Evolutionary conservation across 164 flowering plant species (phyloP).

Genomic region (Berberis thunbergii): DNA sequence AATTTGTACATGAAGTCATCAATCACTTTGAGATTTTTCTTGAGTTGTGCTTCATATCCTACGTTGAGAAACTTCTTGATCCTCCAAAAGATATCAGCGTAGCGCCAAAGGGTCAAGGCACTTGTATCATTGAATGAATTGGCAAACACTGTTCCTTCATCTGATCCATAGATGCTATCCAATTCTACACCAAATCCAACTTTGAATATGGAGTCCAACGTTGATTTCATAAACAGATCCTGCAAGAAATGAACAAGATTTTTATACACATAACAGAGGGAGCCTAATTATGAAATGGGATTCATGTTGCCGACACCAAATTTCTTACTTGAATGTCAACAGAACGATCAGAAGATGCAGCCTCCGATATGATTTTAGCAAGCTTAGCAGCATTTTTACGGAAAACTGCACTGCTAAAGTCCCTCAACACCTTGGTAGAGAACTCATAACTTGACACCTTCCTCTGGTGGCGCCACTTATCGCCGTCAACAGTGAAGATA

Average conservation of each 20-base stretch:
- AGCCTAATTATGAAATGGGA: not conserved
- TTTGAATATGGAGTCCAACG: slow-evolving; percentile 11
- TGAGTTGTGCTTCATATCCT: slow-evolving; percentile 49
- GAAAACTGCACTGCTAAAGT: slow-evolving; percentile 46
- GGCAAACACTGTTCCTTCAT: slow-evolving; percentile 7
- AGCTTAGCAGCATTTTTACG: slow-evolving; percentile 33
- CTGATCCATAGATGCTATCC: slow-evolving; percentile 6
- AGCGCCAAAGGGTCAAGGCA: slow-evolving; percentile 33
- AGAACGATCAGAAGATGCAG: slow-evolving; percentile 22
- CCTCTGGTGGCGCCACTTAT: slow-evolving; percentile 54
- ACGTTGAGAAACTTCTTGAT: slow-evolving; percentile 47
- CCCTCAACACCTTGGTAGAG: slow-evolving; percentile 42
- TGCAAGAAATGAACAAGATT: not conserved
- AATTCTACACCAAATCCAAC: slow-evolving; percentile 13
- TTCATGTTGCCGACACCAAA: not conserved
- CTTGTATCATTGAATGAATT: slow-evolving; percentile 20
- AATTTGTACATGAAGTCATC: slow-evolving; percentile 49
- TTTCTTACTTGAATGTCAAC: slow-evolving; percentile 42
- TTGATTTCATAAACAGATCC: slow-evolving; percentile 13
- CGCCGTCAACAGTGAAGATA: slow-evolving; percentile 60
- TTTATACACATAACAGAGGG: not conserved
- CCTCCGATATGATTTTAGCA: slow-evolving; percentile 26
- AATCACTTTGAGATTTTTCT: slow-evolving; percentile 33
- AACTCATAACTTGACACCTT: slow-evolving; percentile 49
- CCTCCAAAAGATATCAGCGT: slow-evolving; percentile 51